A percentile compares a stretch with the other conserved stretches of the same genome.
phyloP scores from a whole-genome alignment of 805 yeast genomes.

The Cyberlindnera maclurae region DNA sequence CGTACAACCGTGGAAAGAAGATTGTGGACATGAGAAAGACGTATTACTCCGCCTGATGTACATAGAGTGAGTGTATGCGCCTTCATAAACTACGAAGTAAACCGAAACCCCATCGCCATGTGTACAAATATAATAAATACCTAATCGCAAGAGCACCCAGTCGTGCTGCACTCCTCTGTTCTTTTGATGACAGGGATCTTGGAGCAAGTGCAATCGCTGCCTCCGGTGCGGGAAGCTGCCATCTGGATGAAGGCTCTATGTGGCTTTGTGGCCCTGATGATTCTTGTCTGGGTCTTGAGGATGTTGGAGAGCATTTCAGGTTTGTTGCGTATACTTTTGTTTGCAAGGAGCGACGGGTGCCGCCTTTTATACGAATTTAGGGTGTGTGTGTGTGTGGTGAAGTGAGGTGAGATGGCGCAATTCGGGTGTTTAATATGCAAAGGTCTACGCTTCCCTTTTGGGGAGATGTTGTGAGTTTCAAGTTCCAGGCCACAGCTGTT shows the following conservation, averaged over 20 bases:
- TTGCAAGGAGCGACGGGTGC: too few species aligned
- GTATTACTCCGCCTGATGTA: constrained; percentile 54
- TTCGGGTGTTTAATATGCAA: too few species aligned
- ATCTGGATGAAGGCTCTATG: constrained; percentile 6
- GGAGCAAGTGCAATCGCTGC: constrained; percentile 24
- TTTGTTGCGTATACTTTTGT: constrained; percentile 2
- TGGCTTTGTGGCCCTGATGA: constrained; percentile 6
- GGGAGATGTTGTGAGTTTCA: too few species aligned
- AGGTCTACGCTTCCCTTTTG: too few species aligned
- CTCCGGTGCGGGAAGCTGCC: constrained; percentile 16
- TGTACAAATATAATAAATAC: constrained; percentile 2
- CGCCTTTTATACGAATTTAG: neutral
- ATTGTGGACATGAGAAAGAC: constrained; percentile 87
- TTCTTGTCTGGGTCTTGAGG: constrained; percentile 14
- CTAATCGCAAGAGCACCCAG: constrained; percentile 22
- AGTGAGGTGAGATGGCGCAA: neutral
- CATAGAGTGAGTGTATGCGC: neutral
- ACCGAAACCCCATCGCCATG: too few species aligned
- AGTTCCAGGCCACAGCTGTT: too few species aligned
- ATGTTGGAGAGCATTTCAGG: constrained; percentile 14
- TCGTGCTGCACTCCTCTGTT: constrained; percentile 22
- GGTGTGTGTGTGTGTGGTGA: too few species aligned
- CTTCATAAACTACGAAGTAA: too few species aligned
- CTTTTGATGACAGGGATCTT: constrained; percentile 11
- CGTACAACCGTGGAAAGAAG: constrained; percentile 89